These are phyloP conservation scores for Populus tremula DNA, from an alignment of 345 rosid genomes.

Conservation along the genomic window DNA sequence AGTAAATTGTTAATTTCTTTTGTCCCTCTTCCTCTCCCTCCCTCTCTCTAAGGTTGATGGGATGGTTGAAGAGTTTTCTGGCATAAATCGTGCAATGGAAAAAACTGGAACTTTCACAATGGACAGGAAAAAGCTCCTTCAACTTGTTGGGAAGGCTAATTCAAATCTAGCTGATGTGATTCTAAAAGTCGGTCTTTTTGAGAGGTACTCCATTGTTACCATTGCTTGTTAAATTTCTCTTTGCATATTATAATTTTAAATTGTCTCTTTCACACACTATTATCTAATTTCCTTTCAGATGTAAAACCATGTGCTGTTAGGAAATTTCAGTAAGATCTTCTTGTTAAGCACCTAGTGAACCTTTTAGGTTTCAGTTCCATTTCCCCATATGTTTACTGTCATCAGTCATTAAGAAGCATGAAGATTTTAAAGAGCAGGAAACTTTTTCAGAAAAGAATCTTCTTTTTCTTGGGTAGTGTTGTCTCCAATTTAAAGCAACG, in stretches of 20 bases:
- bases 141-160: conserved; percentile 94
- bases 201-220: conserved; percentile 44
- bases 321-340: background rate
- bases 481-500: background rate
- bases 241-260: background rate
- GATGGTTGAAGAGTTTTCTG: conserved; percentile 93
- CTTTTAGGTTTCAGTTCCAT: background rate
- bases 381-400: background rate
- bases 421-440: background rate
- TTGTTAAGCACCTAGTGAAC: background rate
- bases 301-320: background rate
- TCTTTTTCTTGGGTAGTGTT: background rate
- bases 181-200: conserved; percentile 95
- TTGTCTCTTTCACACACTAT: background rate
- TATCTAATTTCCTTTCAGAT: background rate
- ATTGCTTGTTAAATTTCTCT: background rate
- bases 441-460: background rate
- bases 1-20: background rate
- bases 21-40: background rate
- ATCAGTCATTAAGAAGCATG: background rate
- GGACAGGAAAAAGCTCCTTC: conserved; percentile 84
- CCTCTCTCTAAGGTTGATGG: conserved; percentile 69
- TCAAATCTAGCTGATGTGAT: conserved; percentile 91
- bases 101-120: conserved; percentile 90
- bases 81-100: conserved; percentile 84